These are phyloP conservation scores for Fusarium sp. DNA, from an alignment of 2,329 filamentous ascomycete genomes.

Conservation along the genomic window DNA sequence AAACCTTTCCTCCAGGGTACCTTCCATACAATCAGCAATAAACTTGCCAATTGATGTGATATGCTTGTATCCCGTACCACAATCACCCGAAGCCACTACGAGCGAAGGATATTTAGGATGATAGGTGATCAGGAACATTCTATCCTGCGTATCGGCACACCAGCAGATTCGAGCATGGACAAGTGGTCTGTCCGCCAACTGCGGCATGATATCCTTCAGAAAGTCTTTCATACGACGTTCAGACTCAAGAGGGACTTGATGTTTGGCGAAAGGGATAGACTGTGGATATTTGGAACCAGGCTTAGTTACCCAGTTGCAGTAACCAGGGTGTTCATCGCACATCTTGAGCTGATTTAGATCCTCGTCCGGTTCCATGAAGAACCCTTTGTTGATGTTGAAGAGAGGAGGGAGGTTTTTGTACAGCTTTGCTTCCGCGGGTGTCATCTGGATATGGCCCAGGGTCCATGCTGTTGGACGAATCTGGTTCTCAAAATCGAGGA, in stretches of 20 bases:
- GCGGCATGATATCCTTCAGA: slow-evolving; percentile 23
- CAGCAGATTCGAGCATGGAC: slow-evolving; percentile 38
- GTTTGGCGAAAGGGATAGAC: slow-evolving; percentile 35
- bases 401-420: slow-evolving; percentile 32
- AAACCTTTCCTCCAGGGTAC: slow-evolving; percentile 13
- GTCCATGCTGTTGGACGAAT: slow-evolving; percentile 36
- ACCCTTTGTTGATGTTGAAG: slow-evolving; percentile 37
- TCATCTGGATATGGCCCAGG: slow-evolving; percentile 34
- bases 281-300: not conserved
- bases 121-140: slow-evolving; percentile 35
- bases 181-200: slow-evolving; percentile 23
- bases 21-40: slow-evolving; percentile 29
- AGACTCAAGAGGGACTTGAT: slow-evolving; percentile 28
- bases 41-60: slow-evolving; percentile 33
- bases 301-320: slow-evolving; percentile 32
- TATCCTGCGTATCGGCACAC: slow-evolving; percentile 33
- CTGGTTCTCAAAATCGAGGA: slow-evolving; percentile 41
- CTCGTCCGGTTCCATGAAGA: slow-evolving; percentile 40
- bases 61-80: slow-evolving; percentile 26
- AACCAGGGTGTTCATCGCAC: slow-evolving; percentile 36
- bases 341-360: slow-evolving; percentile 36
- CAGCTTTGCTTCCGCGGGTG: slow-evolving; percentile 10
- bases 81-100: slow-evolving; percentile 36
- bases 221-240: slow-evolving; percentile 23
- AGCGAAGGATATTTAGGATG: slow-evolving; percentile 30